These are phyloP conservation scores for Lactifluus piperatus DNA, from an alignment of 768 basidiomycete species.

Conservation along the genomic window DNA sequence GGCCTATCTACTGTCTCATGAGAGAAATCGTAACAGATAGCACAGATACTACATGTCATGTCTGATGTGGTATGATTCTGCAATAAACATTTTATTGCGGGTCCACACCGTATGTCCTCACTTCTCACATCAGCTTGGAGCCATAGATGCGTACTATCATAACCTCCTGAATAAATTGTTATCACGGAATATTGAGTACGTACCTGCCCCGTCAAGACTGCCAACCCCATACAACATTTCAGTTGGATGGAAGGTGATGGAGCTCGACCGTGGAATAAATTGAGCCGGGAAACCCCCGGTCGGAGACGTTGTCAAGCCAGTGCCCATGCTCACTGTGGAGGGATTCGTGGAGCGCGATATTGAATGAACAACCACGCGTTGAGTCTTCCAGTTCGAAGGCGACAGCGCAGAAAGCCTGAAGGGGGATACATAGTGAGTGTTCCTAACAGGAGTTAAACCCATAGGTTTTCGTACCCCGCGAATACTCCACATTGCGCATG, in stretches of 20 bases:
- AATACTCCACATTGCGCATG: constrained; percentile 80
- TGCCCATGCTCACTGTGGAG: constrained; percentile 41
- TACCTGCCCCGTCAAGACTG: constrained; percentile 54
- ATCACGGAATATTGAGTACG: constrained; percentile 11
- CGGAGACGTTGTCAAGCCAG: constrained; percentile 48
- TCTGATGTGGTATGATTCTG: not conserved
- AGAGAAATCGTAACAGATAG: constrained; percentile 3
- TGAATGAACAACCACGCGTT: constrained; percentile 53
- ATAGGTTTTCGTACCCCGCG: constrained; percentile 53
- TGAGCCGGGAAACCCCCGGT: constrained; percentile 46
- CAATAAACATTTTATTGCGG: not conserved
- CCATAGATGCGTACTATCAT: constrained; percentile 18
- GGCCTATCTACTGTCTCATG: constrained; percentile 1
- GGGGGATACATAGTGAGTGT: not conserved
- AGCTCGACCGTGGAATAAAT: constrained; percentile 53
- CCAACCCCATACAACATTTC: constrained; percentile 80
- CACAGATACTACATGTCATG: constrained; percentile 1
- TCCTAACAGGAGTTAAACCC: not conserved
- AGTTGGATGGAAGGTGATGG: constrained; percentile 72
- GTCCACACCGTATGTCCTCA: not conserved
- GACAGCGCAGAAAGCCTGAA: constrained; percentile 43
- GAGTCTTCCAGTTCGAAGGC: constrained; percentile 54
- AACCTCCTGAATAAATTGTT: not conserved
- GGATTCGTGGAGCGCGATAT: constrained; percentile 35
- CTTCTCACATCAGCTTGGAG: constrained; percentile 17